Conservation (phyloP, 805 yeast genomes). For the Nakazawaea populi region DNA sequence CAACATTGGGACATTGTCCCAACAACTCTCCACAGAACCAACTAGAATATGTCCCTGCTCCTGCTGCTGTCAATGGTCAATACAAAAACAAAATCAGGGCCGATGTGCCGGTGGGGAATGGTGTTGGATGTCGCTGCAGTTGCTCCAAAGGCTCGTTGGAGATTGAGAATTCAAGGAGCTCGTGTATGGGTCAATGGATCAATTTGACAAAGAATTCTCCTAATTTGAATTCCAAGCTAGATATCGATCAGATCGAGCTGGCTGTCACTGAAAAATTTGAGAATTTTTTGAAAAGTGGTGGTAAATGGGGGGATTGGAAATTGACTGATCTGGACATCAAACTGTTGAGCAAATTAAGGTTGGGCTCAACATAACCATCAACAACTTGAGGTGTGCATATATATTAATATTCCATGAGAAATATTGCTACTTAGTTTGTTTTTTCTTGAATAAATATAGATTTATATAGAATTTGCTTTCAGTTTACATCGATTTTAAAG, state of each 20-base stretch:
- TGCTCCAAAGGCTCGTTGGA: conserved; percentile 57
- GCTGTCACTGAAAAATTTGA: conserved; percentile 18
- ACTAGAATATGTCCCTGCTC: conserved; percentile 31
- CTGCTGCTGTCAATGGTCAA: conserved; percentile 18
- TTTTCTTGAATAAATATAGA: no score
- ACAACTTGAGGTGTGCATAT: no score
- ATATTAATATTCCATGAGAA: no score
- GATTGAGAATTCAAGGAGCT: conserved; percentile 47
- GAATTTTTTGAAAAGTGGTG: conserved; percentile 15
- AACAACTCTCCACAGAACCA: conserved; percentile 51
- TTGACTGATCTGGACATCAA: conserved; percentile 17
- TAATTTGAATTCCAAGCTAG: conserved; percentile 12
- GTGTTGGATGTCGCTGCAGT: conserved; percentile 83
- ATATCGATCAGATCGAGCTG: conserved; percentile 24
- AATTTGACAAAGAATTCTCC: conserved; percentile 16
- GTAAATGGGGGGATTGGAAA: conserved; percentile 21
- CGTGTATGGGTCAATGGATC: conserved; percentile 50
- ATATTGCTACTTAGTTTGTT: no score
- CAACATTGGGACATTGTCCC: conserved; percentile 83
- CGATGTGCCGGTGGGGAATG: conserved; percentile 25
- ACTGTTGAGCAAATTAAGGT: conserved; percentile 17
- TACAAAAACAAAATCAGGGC: conserved; percentile 21
- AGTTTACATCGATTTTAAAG: no score
- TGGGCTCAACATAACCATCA: neutral
- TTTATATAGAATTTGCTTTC: no score